These are phyloP conservation scores for Elsinoe batatas DNA, from an alignment of 2,329 filamentous ascomycete species.

Conservation along the genomic window DNA sequence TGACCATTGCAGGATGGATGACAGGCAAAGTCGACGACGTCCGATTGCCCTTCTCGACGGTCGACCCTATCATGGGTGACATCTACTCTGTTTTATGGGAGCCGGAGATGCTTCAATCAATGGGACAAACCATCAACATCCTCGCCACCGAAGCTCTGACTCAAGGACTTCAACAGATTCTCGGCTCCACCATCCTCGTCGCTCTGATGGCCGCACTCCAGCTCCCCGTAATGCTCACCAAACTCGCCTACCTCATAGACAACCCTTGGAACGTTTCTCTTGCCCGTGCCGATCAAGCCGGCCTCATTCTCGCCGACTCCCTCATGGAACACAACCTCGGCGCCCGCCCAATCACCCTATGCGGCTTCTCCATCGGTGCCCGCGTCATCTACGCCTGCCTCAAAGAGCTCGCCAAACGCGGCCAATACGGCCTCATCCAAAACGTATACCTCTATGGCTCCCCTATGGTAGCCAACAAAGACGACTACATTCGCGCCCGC, in stretches of 20 bases:
- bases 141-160: slow-evolving; percentile 95
- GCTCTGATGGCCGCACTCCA: slow-evolving; percentile 87
- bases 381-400: slow-evolving; percentile 89
- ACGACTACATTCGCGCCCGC: slow-evolving; percentile 73
- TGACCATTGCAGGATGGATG: slow-evolving; percentile 97
- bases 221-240: slow-evolving; percentile 83
- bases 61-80: slow-evolving; percentile 96
- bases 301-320: slow-evolving; percentile 88
- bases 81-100: slow-evolving; percentile 97
- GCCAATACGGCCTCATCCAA: slow-evolving; percentile 78
- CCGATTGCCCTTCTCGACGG: slow-evolving; percentile 85
- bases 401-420: slow-evolving; percentile 72
- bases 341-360: slow-evolving; percentile 79
- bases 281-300: slow-evolving; percentile 77
- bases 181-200: slow-evolving; percentile 80
- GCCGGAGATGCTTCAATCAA: slow-evolving; percentile 93
- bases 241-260: slow-evolving; percentile 91
- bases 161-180: slow-evolving; percentile 87
- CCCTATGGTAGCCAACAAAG: slow-evolving; percentile 80
- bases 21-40: slow-evolving; percentile 96
- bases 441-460: slow-evolving; percentile 94
- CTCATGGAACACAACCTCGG: slow-evolving; percentile 85
- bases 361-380: slow-evolving; percentile 88
- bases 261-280: slow-evolving; percentile 98
- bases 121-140: slow-evolving; percentile 98